Conservation (phyloP, 805 yeast genomes). For the Sungouiozyma intestinalis region DNA sequence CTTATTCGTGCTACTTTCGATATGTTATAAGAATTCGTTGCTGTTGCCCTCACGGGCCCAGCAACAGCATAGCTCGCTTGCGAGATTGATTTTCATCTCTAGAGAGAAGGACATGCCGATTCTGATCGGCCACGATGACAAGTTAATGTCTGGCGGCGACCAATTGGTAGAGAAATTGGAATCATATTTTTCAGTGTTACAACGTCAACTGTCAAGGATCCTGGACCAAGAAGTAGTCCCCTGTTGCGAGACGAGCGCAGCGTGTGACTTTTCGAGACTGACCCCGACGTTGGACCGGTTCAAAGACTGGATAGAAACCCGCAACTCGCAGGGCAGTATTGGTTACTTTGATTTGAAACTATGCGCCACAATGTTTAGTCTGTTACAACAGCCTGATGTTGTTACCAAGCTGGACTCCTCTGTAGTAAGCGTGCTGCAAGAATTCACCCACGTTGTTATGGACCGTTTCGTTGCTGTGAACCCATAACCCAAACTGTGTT, state of each 20-base stretch:
- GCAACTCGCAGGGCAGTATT: too few relatives aligned
- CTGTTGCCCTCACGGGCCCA: background rate
- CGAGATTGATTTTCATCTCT: background rate
- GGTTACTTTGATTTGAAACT: background rate
- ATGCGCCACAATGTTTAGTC: background rate
- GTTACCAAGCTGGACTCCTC: background rate
- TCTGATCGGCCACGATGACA: background rate
- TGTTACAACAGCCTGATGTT: background rate
- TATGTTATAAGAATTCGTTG: background rate
- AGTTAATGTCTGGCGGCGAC: background rate
- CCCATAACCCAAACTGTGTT: too few relatives aligned
- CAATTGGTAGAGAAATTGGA: background rate
- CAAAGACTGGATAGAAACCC: background rate
- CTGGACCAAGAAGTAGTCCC: background rate
- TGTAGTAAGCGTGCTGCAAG: background rate
- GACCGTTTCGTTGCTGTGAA: too few relatives aligned
- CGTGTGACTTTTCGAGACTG: background rate
- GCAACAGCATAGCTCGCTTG: background rate
- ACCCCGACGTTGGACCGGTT: background rate
- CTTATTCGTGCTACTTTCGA: background rate
- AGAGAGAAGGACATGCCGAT: background rate
- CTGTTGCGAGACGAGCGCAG: background rate
- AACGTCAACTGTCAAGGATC: background rate
- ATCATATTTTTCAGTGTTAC: background rate
- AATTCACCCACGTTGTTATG: too few relatives aligned